phyloP scores from a whole-genome alignment of 306 rosid genomes.

The Begonia peltatifolia region DNA sequence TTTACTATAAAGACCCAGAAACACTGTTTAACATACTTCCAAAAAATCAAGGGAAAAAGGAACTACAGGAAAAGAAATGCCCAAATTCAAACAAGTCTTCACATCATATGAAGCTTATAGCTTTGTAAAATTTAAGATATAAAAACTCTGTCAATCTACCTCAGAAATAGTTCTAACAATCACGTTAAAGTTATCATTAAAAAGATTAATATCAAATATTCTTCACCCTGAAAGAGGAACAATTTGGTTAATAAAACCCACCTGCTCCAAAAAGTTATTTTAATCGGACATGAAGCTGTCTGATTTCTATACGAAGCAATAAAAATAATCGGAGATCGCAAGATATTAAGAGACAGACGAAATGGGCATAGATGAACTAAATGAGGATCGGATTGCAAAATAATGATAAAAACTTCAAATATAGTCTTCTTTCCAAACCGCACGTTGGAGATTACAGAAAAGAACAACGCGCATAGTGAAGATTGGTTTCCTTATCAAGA shows the following conservation, averaged over 20 bases:
- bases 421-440: background rate
- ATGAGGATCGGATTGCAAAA: background rate
- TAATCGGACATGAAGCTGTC: background rate
- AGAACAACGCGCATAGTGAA: background rate
- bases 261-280: background rate
- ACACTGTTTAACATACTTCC: background rate
- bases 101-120: background rate
- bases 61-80: background rate
- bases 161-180: background rate
- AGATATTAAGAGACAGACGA: background rate
- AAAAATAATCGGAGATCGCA: background rate
- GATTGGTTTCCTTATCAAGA: background rate
- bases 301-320: background rate
- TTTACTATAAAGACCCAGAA: background rate
- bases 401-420: background rate
- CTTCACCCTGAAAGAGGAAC: no score
- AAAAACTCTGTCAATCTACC: background rate
- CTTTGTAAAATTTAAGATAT: background rate
- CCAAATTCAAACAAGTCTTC: background rate
- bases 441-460: background rate
- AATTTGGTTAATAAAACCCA: no score
- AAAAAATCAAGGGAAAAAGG: background rate
- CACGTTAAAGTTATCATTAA: background rate
- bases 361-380: background rate
- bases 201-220: background rate